Evolutionary conservation across 2,329 filamentous ascomycete genomes (phyloP), one percentile per base, ranked within the genome.

Genomic region (Aspergillus sp.): DNA sequence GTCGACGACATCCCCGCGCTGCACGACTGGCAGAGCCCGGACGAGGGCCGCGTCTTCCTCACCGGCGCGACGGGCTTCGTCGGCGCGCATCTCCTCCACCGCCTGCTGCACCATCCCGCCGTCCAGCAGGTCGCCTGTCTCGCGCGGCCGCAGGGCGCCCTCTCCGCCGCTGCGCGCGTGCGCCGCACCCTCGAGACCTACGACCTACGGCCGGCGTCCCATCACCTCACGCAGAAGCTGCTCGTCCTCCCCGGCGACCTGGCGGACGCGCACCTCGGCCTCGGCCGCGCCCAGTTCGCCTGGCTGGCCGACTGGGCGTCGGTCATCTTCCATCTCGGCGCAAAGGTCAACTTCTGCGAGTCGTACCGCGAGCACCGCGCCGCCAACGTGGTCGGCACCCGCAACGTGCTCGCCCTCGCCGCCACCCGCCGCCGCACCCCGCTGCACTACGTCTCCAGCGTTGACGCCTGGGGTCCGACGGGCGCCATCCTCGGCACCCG

Each of bases 361-460:
- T 49, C 54, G 3, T 51, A 54, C 17, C 45, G 19, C 13, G 47
- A 56, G n/a, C 54, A 54, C 41, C 51, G 21, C 17, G 17, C 32
- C 10, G 19, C 51, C 16, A 56, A 54, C 19, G 34, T 56, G 9
- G 4, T 45, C 16, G 51, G 54, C 5, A 54, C 54, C 1, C 14
- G 20, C 1, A 54, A 56, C 16, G 17, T 44, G 0, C 34, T 56
- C 4, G 36, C 29, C 5, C 44, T 54, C 5, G 51, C 44, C 6
- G 51, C 47, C 14, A 14, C 45, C 3, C 43, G 44, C 7, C 54
- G 50, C 17, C 50, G 43, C 19, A 56, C 49, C 19, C 23, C 23
- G n/a, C 45, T 54, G 32, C 54, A 54, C 21, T 56, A 54, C 41
- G 5, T 54, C 5, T 56, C 47, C 11, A 54, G 23, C 10, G 54